Base-by-base conservation (phyloP, 371 early-diverging fungal genomes). In the Mucor circinelloides region DNA sequence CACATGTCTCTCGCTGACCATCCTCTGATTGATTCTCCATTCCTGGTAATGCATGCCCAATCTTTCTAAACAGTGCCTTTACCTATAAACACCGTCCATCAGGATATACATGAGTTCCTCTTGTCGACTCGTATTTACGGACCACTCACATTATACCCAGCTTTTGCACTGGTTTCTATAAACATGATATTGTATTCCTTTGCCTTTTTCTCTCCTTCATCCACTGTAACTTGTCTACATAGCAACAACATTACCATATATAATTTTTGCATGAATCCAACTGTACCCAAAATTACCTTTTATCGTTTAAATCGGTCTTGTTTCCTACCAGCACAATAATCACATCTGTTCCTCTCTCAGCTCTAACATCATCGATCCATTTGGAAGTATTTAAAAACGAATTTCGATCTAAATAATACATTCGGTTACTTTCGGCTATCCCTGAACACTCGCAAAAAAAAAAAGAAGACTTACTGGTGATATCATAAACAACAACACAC, bases 301-400 rank as follows among this genome's bases (percentile, higher is more conserved):
- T 95, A 57, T 97, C 95, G 63, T 83, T 89, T 69, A 99, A 78
- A 80, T 99, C 99, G 5, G 94, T 95, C 86, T 99, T 99, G 87
- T 99, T 99, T n/a, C 99, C 99, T 7, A 99, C 98, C 19, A 99
- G 85, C 34, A 99, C 95, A 66, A 99, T 94, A 50, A 98, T 96
- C 21, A 97, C 97, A 75, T 98, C 96, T 68, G 91, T 88, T 40
- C 99, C 99, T 57, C 99, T 93, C 83, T 98, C 98, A 28, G 93
- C 93, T 44, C 98, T 92, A 25, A 99, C 97, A 77, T 99, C 97
- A 68, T 98, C 97, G 66, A 99, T 95, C 99, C 99, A 99, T 72
- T 95, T 94, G 57, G 94, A 89, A 25, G 99, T 97, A 83, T 95
- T 96, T 77, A 88, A 78, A 83, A 99, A 99, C 21, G 97, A 97